Evolutionary conservation across 2,329 filamentous ascomycete species (phyloP).

Genomic region (Penicillium sp.): DNA sequence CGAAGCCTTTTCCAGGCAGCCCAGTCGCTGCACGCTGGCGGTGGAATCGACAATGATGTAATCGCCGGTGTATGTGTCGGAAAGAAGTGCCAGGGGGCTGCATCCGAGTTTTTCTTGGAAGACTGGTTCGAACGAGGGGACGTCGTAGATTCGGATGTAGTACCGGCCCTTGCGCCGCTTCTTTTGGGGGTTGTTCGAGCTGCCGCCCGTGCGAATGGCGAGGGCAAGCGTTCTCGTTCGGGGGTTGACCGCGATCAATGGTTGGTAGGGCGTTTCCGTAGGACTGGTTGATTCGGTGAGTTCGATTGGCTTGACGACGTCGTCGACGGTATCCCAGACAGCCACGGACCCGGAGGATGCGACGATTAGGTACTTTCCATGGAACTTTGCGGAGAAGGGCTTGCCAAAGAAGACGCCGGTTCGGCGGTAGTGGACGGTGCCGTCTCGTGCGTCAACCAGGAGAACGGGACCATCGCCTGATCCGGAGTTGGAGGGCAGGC

Average conservation of each 20-base stretch:
- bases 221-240: conserved; percentile 68
- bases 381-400: conserved; percentile 68
- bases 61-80: conserved; percentile 65
- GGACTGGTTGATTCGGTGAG: conserved; percentile 46
- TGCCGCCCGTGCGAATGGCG: conserved; percentile 47
- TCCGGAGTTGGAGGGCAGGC: conserved; percentile 42
- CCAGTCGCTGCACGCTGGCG: conserved; percentile 65
- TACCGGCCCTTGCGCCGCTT: conserved; percentile 51
- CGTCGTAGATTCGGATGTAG: conserved; percentile 66
- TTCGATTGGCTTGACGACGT: conserved; percentile 70
- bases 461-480: conserved; percentile 66
- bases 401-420: conserved; percentile 67
- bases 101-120: conserved; percentile 58
- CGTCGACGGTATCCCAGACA: conserved; percentile 82
- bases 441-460: conserved; percentile 72
- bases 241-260: conserved; percentile 67
- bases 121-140: conserved; percentile 61
- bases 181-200: conserved; percentile 33
- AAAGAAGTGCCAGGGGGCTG: conserved; percentile 67
- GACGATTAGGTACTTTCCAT: conserved; percentile 73
- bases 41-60: conserved; percentile 76
- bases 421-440: conserved; percentile 66
- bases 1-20: conserved; percentile 28
- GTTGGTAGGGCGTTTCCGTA: conserved; percentile 15
- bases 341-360: conserved; percentile 68